Base-by-base conservation (phyloP, 164 flowering plant species). In the Magnolia sinica region DNA sequence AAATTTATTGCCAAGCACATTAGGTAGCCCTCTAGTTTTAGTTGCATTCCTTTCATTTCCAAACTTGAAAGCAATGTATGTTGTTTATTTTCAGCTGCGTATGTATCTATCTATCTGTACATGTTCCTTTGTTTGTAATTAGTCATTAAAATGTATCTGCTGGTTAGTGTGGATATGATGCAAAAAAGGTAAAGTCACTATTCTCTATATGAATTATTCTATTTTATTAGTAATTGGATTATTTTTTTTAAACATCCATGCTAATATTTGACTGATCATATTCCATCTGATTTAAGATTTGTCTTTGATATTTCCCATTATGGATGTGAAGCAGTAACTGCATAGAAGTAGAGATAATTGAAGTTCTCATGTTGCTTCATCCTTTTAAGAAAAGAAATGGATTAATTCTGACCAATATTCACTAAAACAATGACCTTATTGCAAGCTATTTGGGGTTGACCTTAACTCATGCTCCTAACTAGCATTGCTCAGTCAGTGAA, bases 141-240 rank as follows among this genome's bases (percentile, higher is more conserved):
- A 64, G 8, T 9, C 11, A 23, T 73, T 80, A 20, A 71, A 31
- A 74, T 81, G 66, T 73, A 72, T 64, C 49, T 90, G 89, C 93
- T 91, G 98, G 86, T 77, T 76, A 19, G 55, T 91, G 96, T 45
- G 96, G 98, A 37, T 90, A 87, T 71, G 91, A 91, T 79, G 81
- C 85, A 78, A 80, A 84, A 78, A 83, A 84, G 98, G 98, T 93
- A 84, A 29, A 71, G 37, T 59, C 71, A 27, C 72, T 76, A 7
- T 52, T 76, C 55, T 63, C 74, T 50, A 18, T 73, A 58, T 72
- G 29, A 37, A 9, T 50, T 45, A 13, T 74, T 63, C 52, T 24
- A 64, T 64, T 50, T 4, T 49, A 10, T 29, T 59, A n/a, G 49
- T 10, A 6, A 19, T 73, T n/a, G 19, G 13, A 1, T 1, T 24